A percentile compares a stretch with the other conserved stretches of the same genome.
These are phyloP conservation scores for Solanum corneliomulleri DNA, from an alignment of 257 asterid species.

Conservation along the genomic window DNA sequence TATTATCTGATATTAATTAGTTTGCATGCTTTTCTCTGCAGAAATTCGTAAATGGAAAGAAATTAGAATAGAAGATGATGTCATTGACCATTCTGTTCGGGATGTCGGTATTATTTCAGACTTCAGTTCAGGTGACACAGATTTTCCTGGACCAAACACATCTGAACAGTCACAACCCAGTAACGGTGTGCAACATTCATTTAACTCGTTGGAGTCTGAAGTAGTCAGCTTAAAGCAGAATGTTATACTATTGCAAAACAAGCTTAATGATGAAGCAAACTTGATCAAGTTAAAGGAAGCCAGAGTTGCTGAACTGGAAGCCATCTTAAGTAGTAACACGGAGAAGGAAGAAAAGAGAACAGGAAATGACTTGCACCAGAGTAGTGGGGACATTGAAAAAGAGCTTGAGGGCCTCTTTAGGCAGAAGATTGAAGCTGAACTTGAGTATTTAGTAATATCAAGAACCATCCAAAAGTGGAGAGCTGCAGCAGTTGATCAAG, in stretches of 20 bases:
- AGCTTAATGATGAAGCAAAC: conserved; percentile 15
- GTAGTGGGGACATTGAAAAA: conserved; percentile 6
- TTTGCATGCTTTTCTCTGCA: conserved; percentile 7
- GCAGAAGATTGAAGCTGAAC: conserved; percentile 72
- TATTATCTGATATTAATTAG: background rate
- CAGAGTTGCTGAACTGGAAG: conserved; percentile 15
- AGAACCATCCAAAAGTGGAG: conserved; percentile 9
- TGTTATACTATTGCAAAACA: conserved; percentile 6
- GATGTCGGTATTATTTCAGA: background rate
- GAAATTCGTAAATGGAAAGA: conserved; percentile 58
- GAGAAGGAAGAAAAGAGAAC: conserved; percentile 5
- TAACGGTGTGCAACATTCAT: conserved; percentile 1
- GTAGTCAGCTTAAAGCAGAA: conserved; percentile 10
- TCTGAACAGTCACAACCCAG: conserved; percentile 15
- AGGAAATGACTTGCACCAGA: background rate
- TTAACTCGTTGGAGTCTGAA: conserved; percentile 23
- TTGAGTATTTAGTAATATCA: conserved; percentile 29
- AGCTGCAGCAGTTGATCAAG: conserved; percentile 36
- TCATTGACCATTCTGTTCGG: background rate
- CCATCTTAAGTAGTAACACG: background rate
- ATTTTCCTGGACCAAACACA: conserved; percentile 7
- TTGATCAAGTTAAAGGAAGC: conserved; percentile 15
- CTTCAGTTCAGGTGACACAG: conserved; percentile 13
- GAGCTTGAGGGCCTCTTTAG: conserved; percentile 49
- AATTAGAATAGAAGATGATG: conserved; percentile 26